Base-by-base conservation (phyloP, 2,329 filamentous ascomycete species). In the Trichocomaceae sp. region DNA sequence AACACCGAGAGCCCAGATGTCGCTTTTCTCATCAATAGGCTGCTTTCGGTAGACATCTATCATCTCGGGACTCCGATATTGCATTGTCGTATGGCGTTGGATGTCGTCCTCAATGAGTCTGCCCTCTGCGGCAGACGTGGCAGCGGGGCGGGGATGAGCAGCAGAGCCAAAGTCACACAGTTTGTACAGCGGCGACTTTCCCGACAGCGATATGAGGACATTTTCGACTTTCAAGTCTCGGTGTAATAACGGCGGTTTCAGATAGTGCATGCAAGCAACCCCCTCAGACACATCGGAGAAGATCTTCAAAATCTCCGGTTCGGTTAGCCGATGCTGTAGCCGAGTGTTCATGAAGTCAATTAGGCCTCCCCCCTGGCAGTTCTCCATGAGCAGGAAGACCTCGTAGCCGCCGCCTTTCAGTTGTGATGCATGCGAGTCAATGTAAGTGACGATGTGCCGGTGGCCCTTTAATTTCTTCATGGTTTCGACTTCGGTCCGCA, bases 261-360 rank as follows among this genome's bases (percentile, higher is more conserved):
- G 84, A 72, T 99, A 99, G 74, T 99, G 93, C 93, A 99, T 99
- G 70, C 90, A 96, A 29, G 93, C 93, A 45, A 99, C 90, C 37
- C 93, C 93, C 75, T 97, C 92, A 47, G 91, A 88, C 54, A 96
- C 89, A 70, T 99, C 93, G 50, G 87, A 87, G 74, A 99, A 97
- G 72, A 99, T 97, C 76, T 91, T 87, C 64, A 99, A 77, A 63
- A 99, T 96, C 77, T 99, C 93, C 49, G 93, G 92, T 76, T 99
- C 93, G 35, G 92, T 99, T 72, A 99, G 79, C 50, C 93, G 87
- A 71, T 99, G 91, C 74, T 99, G 93, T 65, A 99, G 77, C 52
- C 93, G 84, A 35, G 93, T 99, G 74, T 99, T 99, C 93, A 99
- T 99, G 71, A 97, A 99, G 75, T 99, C 93, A 69, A 99, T 99